phyloP scores from a whole-genome alignment of 495 filamentous ascomycete species.

The Letharia lupina region DNA sequence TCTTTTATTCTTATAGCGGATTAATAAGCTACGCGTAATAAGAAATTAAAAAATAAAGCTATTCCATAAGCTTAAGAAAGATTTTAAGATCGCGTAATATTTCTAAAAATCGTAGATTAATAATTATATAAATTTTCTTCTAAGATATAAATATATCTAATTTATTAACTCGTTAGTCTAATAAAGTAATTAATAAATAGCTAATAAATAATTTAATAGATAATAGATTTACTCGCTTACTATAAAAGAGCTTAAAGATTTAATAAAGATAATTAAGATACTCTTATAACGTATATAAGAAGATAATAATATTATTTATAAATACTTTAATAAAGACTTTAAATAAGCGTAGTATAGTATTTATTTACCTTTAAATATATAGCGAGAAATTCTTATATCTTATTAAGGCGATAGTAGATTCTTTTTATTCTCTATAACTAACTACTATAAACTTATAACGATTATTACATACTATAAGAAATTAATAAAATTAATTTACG shows the following conservation, averaged over 20 bases:
- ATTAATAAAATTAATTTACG: conserved; percentile 13
- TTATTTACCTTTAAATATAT: conserved; percentile 3
- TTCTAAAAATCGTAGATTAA: neutral
- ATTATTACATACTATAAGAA: conserved; percentile 1
- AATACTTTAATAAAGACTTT: neutral
- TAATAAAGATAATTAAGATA: neutral
- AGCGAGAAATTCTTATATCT: neutral
- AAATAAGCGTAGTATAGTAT: neutral
- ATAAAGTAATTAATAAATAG: conserved; percentile 8
- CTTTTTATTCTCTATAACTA: conserved; percentile 5
- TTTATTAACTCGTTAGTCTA: neutral
- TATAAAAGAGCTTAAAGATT: neutral
- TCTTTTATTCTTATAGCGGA: neutral
- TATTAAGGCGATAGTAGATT: conserved; percentile 10
- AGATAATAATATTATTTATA: conserved; percentile 15
- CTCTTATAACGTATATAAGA: neutral
- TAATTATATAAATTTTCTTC: conserved; percentile 7
- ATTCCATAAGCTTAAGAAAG: neutral
- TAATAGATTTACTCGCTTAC: neutral
- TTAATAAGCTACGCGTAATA: conserved; percentile 1
- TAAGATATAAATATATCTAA: neutral
- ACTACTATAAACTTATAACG: conserved; percentile 10
- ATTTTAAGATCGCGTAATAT: conserved; percentile 7
- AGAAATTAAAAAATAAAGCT: neutral
- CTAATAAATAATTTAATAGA: conserved; percentile 11